phyloP scores from a whole-genome alignment of 495 filamentous ascomycete genomes.

The Xylaria longipes region DNA sequence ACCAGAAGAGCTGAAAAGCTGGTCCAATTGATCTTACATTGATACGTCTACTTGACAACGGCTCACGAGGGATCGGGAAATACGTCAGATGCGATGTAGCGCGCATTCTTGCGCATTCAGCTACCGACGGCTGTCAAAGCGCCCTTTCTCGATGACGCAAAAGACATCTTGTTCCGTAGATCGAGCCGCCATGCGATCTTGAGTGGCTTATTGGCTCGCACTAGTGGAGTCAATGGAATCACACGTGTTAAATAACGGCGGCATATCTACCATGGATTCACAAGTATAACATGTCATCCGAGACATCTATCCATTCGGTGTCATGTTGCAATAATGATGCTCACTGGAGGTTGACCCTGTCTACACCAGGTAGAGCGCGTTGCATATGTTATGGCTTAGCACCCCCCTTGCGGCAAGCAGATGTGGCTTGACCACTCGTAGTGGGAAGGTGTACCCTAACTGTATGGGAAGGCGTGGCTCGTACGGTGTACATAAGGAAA shows the following conservation, averaged over 20 bases:
- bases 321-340: neutral
- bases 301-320: neutral
- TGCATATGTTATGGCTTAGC: too few species aligned
- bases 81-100: neutral
- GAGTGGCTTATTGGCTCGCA: neutral
- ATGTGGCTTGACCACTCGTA: neutral
- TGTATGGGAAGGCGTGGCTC: too few species aligned
- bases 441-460: neutral
- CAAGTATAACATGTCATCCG: neutral
- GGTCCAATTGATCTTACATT: neutral
- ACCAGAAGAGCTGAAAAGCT: neutral
- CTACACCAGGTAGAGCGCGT: neutral
- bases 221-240: neutral
- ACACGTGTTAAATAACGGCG: neutral
- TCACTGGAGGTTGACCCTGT: neutral
- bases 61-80: neutral
- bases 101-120: neutral
- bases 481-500: too few species aligned
- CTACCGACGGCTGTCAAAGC: neutral
- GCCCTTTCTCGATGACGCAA: conserved; percentile 25
- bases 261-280: neutral
- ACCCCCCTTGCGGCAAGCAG: too few species aligned
- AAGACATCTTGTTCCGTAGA: conserved; percentile 17
- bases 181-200: conserved; percentile 2
- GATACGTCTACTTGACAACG: neutral